Conservation (phyloP, 306 rosid species). For the Sesbania bispinosa region DNA sequence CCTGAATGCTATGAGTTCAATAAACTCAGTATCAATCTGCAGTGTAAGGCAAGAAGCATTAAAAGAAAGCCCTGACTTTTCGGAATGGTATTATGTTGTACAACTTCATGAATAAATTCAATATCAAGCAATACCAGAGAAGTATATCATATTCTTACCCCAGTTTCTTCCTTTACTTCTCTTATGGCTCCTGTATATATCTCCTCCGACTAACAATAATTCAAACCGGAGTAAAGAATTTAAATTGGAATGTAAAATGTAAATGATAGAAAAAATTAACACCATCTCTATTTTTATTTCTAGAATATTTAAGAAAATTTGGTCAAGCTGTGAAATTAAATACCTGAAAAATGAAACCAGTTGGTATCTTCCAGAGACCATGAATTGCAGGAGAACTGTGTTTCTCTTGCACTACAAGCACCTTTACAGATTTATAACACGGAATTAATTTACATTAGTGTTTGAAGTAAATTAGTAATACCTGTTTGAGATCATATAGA, state of each 20-base stretch:
- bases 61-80: neutral
- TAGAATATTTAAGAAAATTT: neutral
- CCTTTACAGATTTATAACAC: constrained; percentile 37
- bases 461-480: neutral
- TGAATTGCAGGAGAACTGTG: constrained; percentile 40
- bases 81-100: neutral
- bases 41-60: constrained; percentile 11
- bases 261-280: neutral
- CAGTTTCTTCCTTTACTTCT: constrained; percentile 90
- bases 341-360: constrained; percentile 82
- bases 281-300: neutral
- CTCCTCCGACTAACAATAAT: constrained; percentile 62
- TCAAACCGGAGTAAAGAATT: constrained; percentile 18
- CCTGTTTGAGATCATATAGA: neutral
- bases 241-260: neutral
- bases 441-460: neutral
- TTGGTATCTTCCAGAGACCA: constrained; percentile 85
- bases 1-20: constrained; percentile 97
- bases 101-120: neutral
- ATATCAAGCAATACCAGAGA: neutral
- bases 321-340: neutral
- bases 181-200: constrained; percentile 73
- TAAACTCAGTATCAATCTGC: constrained; percentile 87
- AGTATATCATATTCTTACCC: constrained; percentile 39
- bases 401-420: constrained; percentile 84